phyloP scores from a whole-genome alignment of 129 eudicot genomes.

The Escallonia herrerae region DNA sequence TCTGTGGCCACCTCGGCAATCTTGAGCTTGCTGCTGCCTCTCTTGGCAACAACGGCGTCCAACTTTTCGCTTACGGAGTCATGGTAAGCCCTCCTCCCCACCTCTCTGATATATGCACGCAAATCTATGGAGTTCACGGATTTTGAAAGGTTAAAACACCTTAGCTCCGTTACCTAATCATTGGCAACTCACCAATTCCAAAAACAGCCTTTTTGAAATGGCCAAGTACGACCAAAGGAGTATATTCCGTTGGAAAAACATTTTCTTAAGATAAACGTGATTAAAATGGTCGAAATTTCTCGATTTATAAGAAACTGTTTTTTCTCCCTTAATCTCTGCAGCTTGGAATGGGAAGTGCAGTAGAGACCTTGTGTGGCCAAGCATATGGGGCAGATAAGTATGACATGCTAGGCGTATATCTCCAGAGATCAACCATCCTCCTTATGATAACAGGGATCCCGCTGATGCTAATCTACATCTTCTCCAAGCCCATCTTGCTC shows the following conservation, averaged over 20 bases:
- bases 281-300: too few relatives aligned
- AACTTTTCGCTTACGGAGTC: conserved; percentile 38
- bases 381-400: conserved; percentile 48
- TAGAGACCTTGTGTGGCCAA: conserved; percentile 54
- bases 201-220: too few relatives aligned
- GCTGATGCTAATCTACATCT: conserved; percentile 37
- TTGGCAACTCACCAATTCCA: too few relatives aligned
- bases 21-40: conserved; percentile 45
- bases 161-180: too few relatives aligned
- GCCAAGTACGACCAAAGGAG: too few relatives aligned
- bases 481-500: conserved; percentile 36
- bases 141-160: too few relatives aligned
- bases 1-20: conserved; percentile 50
- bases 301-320: too few relatives aligned
- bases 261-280: too few relatives aligned
- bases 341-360: conserved; percentile 60
- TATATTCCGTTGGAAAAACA: too few relatives aligned
- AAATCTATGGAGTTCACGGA: too few relatives aligned
- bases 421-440: conserved; percentile 47
- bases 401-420: conserved; percentile 43
- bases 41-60: conserved; percentile 44
- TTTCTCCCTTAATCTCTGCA: neutral
- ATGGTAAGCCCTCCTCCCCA: conserved; percentile 21
- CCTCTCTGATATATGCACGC: too few relatives aligned
- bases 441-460: conserved; percentile 31